Evolutionary conservation across 2,329 filamentous ascomycete genomes (phyloP).

Genomic region (Trichoderma aggressivum): DNA sequence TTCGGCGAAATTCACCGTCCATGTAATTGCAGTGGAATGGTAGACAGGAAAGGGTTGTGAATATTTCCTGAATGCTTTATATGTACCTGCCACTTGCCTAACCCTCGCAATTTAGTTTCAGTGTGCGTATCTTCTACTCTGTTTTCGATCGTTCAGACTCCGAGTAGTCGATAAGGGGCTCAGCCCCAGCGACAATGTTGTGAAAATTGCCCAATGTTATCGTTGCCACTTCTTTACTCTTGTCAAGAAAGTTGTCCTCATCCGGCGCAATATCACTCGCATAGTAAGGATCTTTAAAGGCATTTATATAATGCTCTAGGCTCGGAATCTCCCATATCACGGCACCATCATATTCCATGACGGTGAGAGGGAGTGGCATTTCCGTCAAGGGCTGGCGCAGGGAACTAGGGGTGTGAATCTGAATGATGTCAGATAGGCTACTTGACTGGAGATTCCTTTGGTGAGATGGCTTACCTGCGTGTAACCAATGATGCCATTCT

Average conservation of each 20-base stretch:
- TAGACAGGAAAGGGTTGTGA: background rate
- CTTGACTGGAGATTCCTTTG: background rate
- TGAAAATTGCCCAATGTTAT: slow-evolving; percentile 9
- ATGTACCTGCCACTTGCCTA: background rate
- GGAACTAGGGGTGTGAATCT: slow-evolving; percentile 1
- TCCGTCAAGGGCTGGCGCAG: background rate
- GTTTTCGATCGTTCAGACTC: background rate
- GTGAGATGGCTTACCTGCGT: background rate
- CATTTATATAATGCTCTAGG: slow-evolving; percentile 4
- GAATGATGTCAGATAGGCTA: no score
- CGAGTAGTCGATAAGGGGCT: slow-evolving; percentile 7
- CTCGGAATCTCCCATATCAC: slow-evolving; percentile 17
- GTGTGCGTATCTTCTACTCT: background rate
- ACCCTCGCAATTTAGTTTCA: background rate
- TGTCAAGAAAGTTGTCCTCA: slow-evolving; percentile 16
- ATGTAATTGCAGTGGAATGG: background rate
- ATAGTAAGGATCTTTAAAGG: slow-evolving; percentile 14
- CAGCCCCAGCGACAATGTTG: background rate
- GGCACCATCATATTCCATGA: slow-evolving; percentile 14
- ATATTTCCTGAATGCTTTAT: background rate
- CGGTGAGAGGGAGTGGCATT: background rate
- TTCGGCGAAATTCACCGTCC: background rate
- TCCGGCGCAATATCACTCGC: slow-evolving; percentile 7
- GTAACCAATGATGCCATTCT: slow-evolving; percentile 9
- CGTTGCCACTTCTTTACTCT: slow-evolving; percentile 9